A percentile compares a stretch with the other conserved stretches of the same genome.
Conservation (phyloP, 2,329 filamentous ascomycete species). For the Chalaropsis ovoidea region DNA sequence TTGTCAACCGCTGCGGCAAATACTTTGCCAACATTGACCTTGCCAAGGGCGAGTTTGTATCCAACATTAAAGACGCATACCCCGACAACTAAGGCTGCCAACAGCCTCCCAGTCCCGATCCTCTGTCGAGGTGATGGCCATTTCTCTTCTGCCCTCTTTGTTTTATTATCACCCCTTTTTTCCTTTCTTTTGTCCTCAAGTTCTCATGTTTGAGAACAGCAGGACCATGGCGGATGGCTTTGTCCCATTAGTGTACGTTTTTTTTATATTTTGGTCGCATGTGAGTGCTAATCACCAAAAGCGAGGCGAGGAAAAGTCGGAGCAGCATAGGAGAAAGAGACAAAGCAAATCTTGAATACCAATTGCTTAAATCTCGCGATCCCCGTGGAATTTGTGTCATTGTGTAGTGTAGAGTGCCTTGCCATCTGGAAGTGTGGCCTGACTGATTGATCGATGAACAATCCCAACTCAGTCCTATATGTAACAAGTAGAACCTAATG, state of each 20-base stretch:
- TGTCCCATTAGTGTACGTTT: constrained; percentile 6
- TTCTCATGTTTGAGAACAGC: neutral
- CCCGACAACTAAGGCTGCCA: constrained; percentile 58
- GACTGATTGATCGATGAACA: constrained; percentile 1
- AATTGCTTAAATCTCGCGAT: constrained; percentile 9
- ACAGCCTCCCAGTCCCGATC: neutral
- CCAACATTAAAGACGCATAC: constrained; percentile 70
- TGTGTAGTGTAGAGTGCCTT: neutral
- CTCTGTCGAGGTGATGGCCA: neutral
- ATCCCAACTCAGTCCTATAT: constrained; percentile 12
- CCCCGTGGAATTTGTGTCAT: neutral
- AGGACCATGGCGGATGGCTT: neutral
- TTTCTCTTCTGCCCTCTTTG: constrained; percentile 7
- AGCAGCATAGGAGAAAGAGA: neutral
- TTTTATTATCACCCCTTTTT: constrained; percentile 20
- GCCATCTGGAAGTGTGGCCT: neutral
- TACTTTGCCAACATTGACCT: constrained; percentile 82
- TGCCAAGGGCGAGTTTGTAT: constrained; percentile 59
- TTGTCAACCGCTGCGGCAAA: constrained; percentile 64
- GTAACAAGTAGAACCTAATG: constrained; percentile 9
- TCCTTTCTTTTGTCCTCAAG: neutral
- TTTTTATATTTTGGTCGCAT: neutral
- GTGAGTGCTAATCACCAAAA: neutral
- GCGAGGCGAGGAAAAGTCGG: neutral
- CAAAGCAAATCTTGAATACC: neutral